These are phyloP conservation scores for Aspergillaceae sp. DNA, from an alignment of 2,329 filamentous ascomycete species.

Conservation along the genomic window DNA sequence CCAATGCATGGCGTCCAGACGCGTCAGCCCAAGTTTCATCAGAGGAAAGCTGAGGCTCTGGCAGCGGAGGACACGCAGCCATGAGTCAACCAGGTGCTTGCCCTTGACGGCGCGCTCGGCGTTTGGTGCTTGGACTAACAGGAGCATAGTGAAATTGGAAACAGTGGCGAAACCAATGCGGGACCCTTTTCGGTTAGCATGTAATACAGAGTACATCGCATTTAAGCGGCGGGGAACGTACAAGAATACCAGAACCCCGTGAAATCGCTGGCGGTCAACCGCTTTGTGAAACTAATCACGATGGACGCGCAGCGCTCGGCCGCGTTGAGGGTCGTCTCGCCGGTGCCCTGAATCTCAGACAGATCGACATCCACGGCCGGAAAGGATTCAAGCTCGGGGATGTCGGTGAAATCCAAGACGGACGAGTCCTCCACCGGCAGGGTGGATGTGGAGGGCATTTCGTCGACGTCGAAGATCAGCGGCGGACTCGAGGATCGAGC, in stretches of 20 bases:
- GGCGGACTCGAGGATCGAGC: slow-evolving; percentile 20
- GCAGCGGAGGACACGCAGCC: slow-evolving; percentile 20
- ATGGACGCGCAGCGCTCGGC: slow-evolving; percentile 26
- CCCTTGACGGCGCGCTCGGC: slow-evolving; percentile 17
- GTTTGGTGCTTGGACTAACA: slow-evolving; percentile 24
- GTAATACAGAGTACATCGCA: not conserved
- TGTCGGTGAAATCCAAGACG: slow-evolving; percentile 16
- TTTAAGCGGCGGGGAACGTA: slow-evolving; percentile 8
- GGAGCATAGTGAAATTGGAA: slow-evolving; percentile 25
- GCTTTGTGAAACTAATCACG: slow-evolving; percentile 19
- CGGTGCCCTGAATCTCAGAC: slow-evolving; percentile 15
- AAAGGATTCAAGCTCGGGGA: slow-evolving; percentile 15
- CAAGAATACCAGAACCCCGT: slow-evolving; percentile 27
- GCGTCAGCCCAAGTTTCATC: slow-evolving; percentile 22
- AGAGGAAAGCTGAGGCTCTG: slow-evolving; percentile 22
- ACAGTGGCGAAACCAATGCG: slow-evolving; percentile 27
- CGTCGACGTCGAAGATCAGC: slow-evolving; percentile 19
- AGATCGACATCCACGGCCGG: slow-evolving; percentile 16
- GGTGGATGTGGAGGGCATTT: slow-evolving; percentile 12
- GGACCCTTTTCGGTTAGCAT: slow-evolving; percentile 16
- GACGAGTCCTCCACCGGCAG: slow-evolving; percentile 11
- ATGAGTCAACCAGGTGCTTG: slow-evolving; percentile 21
- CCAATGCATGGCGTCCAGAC: slow-evolving; percentile 25
- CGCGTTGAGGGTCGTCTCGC: slow-evolving; percentile 19
- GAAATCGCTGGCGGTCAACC: slow-evolving; percentile 21